Evolutionary conservation across 2,329 filamentous ascomycete genomes (phyloP), one percentile per base, ranked within the genome.

Genomic region (Cryoendolithus antarcticus): DNA sequence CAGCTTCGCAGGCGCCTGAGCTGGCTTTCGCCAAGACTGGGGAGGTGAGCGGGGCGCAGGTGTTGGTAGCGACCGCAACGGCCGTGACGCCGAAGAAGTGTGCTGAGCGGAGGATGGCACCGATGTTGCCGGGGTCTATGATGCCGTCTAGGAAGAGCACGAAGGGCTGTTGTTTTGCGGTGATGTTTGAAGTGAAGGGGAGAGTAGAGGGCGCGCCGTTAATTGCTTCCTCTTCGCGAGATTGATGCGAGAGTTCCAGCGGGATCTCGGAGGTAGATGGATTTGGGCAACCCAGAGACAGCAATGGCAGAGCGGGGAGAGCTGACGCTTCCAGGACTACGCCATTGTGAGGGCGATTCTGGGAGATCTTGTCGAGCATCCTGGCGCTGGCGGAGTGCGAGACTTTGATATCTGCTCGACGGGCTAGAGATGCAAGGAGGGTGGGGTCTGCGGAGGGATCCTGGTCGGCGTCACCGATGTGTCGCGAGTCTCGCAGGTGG

Each of bases 61-160:
- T 80, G 43, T 76, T 74, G 24, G 72, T 77, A 2, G 85, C 83
- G 39, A 93, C 77, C 2, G 77, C 77, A 12, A 98, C 74, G 4
- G 84, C 88, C 40, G 88, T 83, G 4, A 85, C 80, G 13, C 89
- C 89, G 11, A 96, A 74, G 59, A 91, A 96, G 53, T 85, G 82
- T 2, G 86, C 86, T 4, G 85, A 85, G 29, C 91, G 82, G 32
- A 96, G 70, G 43, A 96, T 89, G 13, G 80, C 86, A 32, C 91
- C 91, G 1, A 96, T 66, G 55, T 98, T 98, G 19, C 85, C 86
- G 0, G 86, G 82, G 54, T 98, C 89, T 7, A 45, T 45, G 41
- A 93, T 78, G 39, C 80, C 74, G 49, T 91, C 80, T 2, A 91
- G 66, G 27, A 89, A 63, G 2, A 93, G 64, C 6, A 93, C 67